Base-by-base conservation (phyloP, 2,329 filamentous ascomycete species). In the Tolypocladium inflatum region DNA sequence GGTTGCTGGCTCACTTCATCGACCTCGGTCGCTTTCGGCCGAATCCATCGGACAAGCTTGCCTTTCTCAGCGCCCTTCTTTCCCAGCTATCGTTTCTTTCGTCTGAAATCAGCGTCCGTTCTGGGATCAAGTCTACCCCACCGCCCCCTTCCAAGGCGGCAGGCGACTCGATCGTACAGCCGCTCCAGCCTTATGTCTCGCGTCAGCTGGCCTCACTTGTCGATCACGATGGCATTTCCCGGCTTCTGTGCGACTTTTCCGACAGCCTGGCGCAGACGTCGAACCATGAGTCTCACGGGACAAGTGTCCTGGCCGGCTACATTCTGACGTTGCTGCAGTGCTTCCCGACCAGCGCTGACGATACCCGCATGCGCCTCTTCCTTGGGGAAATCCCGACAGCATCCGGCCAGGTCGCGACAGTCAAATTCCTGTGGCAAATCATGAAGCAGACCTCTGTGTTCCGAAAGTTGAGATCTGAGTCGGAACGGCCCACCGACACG, bases 331-430 rank as follows among this genome's bases (percentile, higher is more conserved):
- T 99, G 3, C 77, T 97, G 4, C 84, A 89, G 59, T 92, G 91
- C 65, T 97, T 97, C 63, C 91, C 93, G 10, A 77, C 80, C 8
- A 82, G 85, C 59, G 87, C 86, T 4, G 92, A 97, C 67, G 91
- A 97, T 59, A 95, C 97, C 60, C 87, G 92, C 26, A 96, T 97
- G 90, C 93, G 91, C 75, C 78, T 97, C 1, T 97, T 94, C 67
- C 80, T 94, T 45, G 70, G 71, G 33, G 63, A 73, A 56, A 73
- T 75, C 17, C 70, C 71, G 21, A 69, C 67, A 3, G 26, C 62
- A 7, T 61, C 64, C 5, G 89, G 91, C 0, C 84, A 88, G 50
- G 78, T 89, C 5, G 73, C 79, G 2, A 74, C 67, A 55, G 70
- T 66, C 63, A 74, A 88, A 64, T 96, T 91, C 67, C 90, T 97